Evolutionary conservation across 202 grass and related monocot genomes (phyloP), one percentile per base, ranked within the genome.

Genomic region (Saccharum hybrid): DNA sequence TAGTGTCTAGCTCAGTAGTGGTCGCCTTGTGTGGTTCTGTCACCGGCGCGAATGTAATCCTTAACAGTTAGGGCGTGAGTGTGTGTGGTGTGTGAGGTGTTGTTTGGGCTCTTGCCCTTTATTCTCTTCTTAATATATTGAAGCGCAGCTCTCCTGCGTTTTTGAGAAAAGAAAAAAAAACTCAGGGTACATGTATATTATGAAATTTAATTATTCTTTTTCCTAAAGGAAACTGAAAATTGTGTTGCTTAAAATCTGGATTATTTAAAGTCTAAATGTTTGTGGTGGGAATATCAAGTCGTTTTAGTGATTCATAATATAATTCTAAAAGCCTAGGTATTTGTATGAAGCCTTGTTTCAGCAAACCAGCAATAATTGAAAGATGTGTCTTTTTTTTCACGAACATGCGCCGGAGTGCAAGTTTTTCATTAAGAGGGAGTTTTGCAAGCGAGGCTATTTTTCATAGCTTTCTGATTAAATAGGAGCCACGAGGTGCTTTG

Each of bases 201-300:
- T 68, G 36, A 40, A 38, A 40, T 68, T 68, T 40, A 19, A 68
- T 68, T 68, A 10, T 40, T n/a, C 4, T 68, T 68, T 39, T 66
- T 2, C 18, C 48, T 68, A n/a, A n/a, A 21, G 18, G 36, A 68
- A 40, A 68, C 31, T 11, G 34, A 21, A 40, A 67, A 66, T 39
- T 67, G 0, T 10, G 33, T 38, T 38, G 34, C 65, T 67, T 19
- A 57, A 57, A 21, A 57, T 57, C 52, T n/a, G 52, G 18, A 57
- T 56, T n/a, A 56, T 57, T 9, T 57, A 57, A 7, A 57, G 18
- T 21, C 51, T 56, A 57, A 57, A 21, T 57, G 19, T 21, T 57
- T 0, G 2, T 21, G 2, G 52, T 57, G 18, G 19, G 7, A 57
- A 57, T 57, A 57, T 57, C 52, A 57, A 57, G 0, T 21, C 7